Percentiles rank a stretch among this genome's conserved stretches.
These are phyloP conservation scores for Eucalyptus paniculata DNA, from an alignment of 345 rosid genomes.

Conservation along the genomic window DNA sequence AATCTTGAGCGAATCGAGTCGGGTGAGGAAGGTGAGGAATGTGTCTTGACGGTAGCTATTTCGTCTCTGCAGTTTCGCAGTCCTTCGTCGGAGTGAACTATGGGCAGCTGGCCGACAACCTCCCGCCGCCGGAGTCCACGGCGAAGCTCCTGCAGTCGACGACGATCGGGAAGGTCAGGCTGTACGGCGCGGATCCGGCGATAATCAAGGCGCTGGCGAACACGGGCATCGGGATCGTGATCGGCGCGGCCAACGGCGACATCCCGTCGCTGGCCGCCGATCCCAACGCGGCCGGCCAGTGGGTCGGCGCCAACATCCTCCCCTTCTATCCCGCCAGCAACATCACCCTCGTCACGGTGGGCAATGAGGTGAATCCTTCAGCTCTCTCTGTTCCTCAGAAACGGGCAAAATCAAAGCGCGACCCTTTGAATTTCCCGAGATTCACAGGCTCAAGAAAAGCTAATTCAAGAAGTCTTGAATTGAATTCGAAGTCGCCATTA, in stretches of 20 bases:
- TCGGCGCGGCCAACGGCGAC: constrained; percentile 73
- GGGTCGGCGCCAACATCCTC: constrained; percentile 66
- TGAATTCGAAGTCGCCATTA: background rate
- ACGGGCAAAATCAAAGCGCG: background rate
- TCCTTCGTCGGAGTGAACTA: constrained; percentile 80
- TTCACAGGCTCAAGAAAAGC: background rate
- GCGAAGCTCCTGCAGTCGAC: constrained; percentile 77
- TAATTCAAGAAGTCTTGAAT: background rate
- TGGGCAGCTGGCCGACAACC: constrained; percentile 84
- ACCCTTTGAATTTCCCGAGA: background rate
- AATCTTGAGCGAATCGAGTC: background rate
- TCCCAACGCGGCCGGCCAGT: constrained; percentile 60
- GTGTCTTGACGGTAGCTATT: background rate
- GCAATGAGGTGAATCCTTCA: constrained; percentile 55
- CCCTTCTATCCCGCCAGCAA: constrained; percentile 80
- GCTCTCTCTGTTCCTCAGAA: background rate
- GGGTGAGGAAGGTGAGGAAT: background rate
- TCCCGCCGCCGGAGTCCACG: constrained; percentile 78
- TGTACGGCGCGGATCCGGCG: constrained; percentile 82
- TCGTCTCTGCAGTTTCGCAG: constrained; percentile 34
- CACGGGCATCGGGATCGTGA: constrained; percentile 64
- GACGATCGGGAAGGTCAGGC: constrained; percentile 53
- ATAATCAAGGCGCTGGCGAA: constrained; percentile 68
- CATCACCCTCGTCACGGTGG: constrained; percentile 70
- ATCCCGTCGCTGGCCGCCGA: constrained; percentile 73